Evolutionary conservation across 805 yeast genomes (phyloP).

Genomic region (Torulaspora quercuum): DNA sequence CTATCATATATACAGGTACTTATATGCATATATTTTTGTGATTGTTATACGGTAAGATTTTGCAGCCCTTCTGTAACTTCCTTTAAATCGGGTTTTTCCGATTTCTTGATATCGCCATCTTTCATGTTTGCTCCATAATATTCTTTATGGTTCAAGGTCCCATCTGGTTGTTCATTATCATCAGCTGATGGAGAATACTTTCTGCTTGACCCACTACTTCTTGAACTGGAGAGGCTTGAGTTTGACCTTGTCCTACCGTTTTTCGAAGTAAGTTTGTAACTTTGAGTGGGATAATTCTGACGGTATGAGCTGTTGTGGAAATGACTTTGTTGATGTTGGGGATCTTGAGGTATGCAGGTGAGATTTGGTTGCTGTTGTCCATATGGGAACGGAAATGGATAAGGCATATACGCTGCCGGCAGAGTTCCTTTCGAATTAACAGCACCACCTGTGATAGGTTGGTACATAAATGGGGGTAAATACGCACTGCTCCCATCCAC

Average conservation of each 20-base stretch:
- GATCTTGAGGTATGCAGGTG: background rate
- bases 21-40: slow-evolving; percentile 7
- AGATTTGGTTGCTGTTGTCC: slow-evolving; percentile 6
- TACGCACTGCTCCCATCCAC: slow-evolving; percentile 12
- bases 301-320: background rate
- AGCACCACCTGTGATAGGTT: slow-evolving; percentile 9
- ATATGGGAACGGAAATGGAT: slow-evolving; percentile 11
- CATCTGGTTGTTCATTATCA: too few relatives aligned
- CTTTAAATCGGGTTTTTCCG: slow-evolving; percentile 4
- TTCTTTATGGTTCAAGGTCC: too few relatives aligned
- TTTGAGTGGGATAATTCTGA: background rate
- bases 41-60: slow-evolving; percentile 9
- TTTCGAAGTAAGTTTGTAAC: background rate
- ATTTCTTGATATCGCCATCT: background rate
- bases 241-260: background rate
- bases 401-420: slow-evolving; percentile 6
- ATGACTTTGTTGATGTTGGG: slow-evolving; percentile 1
- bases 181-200: too few relatives aligned
- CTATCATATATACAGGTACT: slow-evolving; percentile 3
- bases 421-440: slow-evolving; percentile 1
- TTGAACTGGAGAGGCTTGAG: slow-evolving; percentile 1
- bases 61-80: slow-evolving; percentile 4
- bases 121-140: too few relatives aligned
- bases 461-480: slow-evolving; percentile 13
- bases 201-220: slow-evolving; percentile 1